These are phyloP conservation scores for Botrytis tulipae DNA, from an alignment of 2,329 filamentous ascomycete species.

Conservation along the genomic window DNA sequence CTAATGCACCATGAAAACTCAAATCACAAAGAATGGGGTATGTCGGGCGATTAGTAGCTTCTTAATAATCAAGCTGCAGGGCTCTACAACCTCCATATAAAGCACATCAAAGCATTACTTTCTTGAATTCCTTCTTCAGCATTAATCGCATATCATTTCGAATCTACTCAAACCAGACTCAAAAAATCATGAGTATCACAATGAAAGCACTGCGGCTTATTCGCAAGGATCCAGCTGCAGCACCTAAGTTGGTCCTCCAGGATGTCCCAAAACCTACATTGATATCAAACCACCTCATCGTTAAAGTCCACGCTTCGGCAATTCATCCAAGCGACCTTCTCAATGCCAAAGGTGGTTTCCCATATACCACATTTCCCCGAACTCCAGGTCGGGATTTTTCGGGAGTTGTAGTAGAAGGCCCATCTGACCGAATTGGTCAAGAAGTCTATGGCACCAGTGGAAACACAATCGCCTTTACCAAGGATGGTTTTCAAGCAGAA, in stretches of 20 bases:
- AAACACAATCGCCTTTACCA: conserved; percentile 28
- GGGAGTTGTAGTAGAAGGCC: conserved; percentile 27
- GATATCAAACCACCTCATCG: conserved; percentile 24
- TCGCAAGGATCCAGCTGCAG: conserved; percentile 7
- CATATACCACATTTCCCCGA: conserved; percentile 31
- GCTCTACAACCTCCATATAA: not conserved
- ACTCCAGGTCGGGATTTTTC: conserved; percentile 33
- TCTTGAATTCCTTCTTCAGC: not conserved
- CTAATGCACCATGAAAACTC: not conserved
- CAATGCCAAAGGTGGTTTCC: conserved; percentile 30
- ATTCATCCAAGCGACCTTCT: conserved; percentile 35
- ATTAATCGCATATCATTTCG: not conserved
- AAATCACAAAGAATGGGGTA: not conserved
- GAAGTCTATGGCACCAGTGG: conserved; percentile 34
- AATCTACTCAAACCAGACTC: no score
- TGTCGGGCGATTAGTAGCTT: not conserved
- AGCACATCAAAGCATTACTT: not conserved
- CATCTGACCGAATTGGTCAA: conserved; percentile 21
- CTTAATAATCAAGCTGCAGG: conserved; percentile 8
- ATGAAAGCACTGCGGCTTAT: conserved; percentile 34
- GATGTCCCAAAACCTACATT: conserved; percentile 28
- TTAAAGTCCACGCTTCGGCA: conserved; percentile 32
- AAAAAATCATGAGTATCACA: conserved; percentile 11
- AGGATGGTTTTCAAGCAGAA: conserved; percentile 32
- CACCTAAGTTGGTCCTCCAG: conserved; percentile 24